Evolutionary conservation across 208 protist species (phyloP), one percentile per base, ranked within the genome.

Genomic region (Novymonas esmeraldas): DNA sequence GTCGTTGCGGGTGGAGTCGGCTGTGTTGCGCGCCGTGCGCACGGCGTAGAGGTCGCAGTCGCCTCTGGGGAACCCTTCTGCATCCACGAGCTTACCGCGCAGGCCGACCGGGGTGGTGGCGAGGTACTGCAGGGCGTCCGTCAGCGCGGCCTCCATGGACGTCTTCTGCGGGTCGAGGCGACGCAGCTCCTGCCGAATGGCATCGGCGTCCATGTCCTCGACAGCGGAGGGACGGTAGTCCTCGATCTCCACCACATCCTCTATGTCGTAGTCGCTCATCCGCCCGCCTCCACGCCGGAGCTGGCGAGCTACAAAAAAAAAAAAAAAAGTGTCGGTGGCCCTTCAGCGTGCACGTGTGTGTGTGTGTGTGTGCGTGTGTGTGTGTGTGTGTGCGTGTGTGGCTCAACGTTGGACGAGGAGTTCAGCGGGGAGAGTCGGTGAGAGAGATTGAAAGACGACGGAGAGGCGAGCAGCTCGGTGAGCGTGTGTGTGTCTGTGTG

Each of bases 21-120:
- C 84, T 0, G 75, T 89, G n/a, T 96, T 79, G 7, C 89, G 72
- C 0, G 91, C 88, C 2, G 63, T 67, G 14, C 87, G 80, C 0
- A 96, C 83, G 2, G 91, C 91, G 70, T 95, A 94, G n/a, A 94
- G 66, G 68, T 96, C 91, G 64, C 86, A 93, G 69, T 96, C 91
- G 52, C 60, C 55, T 7, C 91, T 74, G 11, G 91, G 91, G 54
- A 92, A 94, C 26, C 91, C 91, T 22, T 94, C 88, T 7, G 74
- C 78, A 63, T 96, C 89, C 10, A 93, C 31, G 20, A 96, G 77
- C n/a, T 68, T 72, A 5, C 63, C 81, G 38, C 68, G 42, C 54
- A 93, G 51, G 2, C 91, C 91, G 14, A 86, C 88, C 11, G 88
- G 87, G 9, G 88, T 92, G 3, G 74, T 64, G 18, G 56, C 49